These are phyloP conservation scores for Aspergillus incahuasiensis DNA, from an alignment of 495 filamentous ascomycete genomes.

Conservation along the genomic window DNA sequence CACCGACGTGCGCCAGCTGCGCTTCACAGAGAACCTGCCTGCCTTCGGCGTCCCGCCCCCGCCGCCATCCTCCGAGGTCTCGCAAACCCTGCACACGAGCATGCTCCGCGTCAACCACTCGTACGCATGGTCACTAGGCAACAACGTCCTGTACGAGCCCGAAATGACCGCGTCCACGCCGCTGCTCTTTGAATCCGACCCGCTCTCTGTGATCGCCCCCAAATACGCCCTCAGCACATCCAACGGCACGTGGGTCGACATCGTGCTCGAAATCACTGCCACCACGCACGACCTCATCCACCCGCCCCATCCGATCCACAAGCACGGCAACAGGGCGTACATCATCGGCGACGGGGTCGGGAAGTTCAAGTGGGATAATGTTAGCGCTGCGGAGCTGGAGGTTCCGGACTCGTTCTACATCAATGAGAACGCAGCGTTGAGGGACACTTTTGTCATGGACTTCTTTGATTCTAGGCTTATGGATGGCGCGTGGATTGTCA, in stretches of 20 bases:
- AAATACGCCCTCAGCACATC: slow-evolving; percentile 30
- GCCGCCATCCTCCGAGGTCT: not conserved
- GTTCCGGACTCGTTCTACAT: slow-evolving; percentile 44
- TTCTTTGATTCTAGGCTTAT: slow-evolving; percentile 5
- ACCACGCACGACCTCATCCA: slow-evolving; percentile 21
- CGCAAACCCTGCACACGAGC: slow-evolving; percentile 14
- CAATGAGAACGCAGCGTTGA: slow-evolving; percentile 27
- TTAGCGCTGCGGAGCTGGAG: slow-evolving; percentile 35
- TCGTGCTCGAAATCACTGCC: slow-evolving; percentile 38
- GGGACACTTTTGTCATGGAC: slow-evolving; percentile 42
- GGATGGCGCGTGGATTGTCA: slow-evolving; percentile 39
- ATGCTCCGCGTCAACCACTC: slow-evolving; percentile 31
- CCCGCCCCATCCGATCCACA: slow-evolving; percentile 50
- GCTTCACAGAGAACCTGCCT: slow-evolving; percentile 28
- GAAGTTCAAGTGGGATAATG: slow-evolving; percentile 35
- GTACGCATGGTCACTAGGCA: slow-evolving; percentile 33
- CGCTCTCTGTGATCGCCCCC: not conserved
- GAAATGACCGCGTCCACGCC: slow-evolving; percentile 16
- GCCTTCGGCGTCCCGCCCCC: slow-evolving; percentile 33
- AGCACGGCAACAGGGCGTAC: slow-evolving; percentile 49
- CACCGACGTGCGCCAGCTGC: slow-evolving; percentile 19
- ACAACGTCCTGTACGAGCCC: slow-evolving; percentile 18
- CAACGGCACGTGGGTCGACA: slow-evolving; percentile 50
- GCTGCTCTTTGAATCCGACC: slow-evolving; percentile 34
- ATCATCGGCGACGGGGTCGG: slow-evolving; percentile 41